A percentile compares a stretch with the other conserved stretches of the same genome.
Conservation (phyloP, 2,329 filamentous ascomycete species). For the Fusarium liriodendri region DNA sequence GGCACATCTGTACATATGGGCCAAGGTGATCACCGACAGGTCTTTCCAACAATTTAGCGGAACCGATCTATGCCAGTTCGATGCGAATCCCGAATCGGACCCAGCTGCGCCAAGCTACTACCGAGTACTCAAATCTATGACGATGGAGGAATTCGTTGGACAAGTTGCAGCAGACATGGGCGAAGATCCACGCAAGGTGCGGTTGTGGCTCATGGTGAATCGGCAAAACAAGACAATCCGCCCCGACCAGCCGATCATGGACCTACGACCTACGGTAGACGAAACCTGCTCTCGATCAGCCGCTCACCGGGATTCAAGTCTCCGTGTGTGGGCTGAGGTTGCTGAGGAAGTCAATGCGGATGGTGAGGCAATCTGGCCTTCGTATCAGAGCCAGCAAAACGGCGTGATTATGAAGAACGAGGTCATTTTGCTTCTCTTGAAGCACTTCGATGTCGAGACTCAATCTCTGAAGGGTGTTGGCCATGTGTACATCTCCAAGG, state of each 20-base stretch:
- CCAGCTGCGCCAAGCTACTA: conserved; percentile 78
- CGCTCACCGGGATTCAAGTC: conserved; percentile 74
- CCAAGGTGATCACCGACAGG: conserved; percentile 83
- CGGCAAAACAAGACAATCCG: conserved; percentile 96
- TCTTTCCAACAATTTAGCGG: conserved; percentile 85
- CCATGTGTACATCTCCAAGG: conserved; percentile 87
- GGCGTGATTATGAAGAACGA: conserved; percentile 70
- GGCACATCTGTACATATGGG: conserved; percentile 89
- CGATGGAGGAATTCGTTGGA: conserved; percentile 78
- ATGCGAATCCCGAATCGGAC: conserved; percentile 72
- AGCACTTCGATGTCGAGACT: conserved; percentile 84
- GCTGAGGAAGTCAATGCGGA: conserved; percentile 73
- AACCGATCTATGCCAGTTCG: conserved; percentile 82
- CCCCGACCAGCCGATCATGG: conserved; percentile 87
- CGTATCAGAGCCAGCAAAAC: conserved; percentile 67
- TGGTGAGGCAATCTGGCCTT: conserved; percentile 79
- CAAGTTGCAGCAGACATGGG: conserved; percentile 77
- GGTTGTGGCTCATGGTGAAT: conserved; percentile 98
- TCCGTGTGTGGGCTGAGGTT: conserved; percentile 90
- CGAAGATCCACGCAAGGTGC: conserved; percentile 75
- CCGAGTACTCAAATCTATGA: conserved; percentile 79
- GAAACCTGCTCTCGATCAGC: conserved; percentile 68
- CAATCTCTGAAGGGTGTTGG: conserved; percentile 83
- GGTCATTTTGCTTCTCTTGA: conserved; percentile 86
- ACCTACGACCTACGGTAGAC: conserved; percentile 80